Base-by-base conservation (phyloP, 768 basidiomycete genomes). In the Pisolithus tinctorius region DNA sequence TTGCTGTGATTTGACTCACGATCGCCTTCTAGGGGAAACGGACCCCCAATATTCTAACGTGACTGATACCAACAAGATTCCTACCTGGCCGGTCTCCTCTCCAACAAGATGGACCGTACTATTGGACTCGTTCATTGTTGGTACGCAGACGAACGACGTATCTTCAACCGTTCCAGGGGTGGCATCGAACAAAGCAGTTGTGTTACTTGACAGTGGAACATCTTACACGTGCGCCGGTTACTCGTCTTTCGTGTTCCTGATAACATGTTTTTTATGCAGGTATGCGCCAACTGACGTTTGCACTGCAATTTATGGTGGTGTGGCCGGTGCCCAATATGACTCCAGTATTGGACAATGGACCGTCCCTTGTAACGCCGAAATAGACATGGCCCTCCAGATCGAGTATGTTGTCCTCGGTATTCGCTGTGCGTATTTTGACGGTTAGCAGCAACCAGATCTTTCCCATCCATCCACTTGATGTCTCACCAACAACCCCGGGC, bases 361-460 rank as follows among this genome's bases (percentile, higher is more conserved):
- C 14, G 78, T 92, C 16, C 91, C 91, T 25, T 93, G 90, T 62
- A 67, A 75, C 48, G 70, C 72, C 39, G 88, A 92, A 64, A 77
- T 93, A 46, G 81, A 90, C 55, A 78, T 91, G 65, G 87, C 88
- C 1, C 67, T 93, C 42, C 88, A 89, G 65, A 78, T 93, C 51
- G 80, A 74, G 88, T 91, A 57, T 55, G 80, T 71, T 42, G 13
- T 42, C 50, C 47, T 54, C 45, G 54, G 49, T 42, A 42, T 47
- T 48, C 49, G 42, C 13, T 27, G 13, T 48, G 17, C 43, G 29
- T 47, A 52, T 42, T 4, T 44, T 64, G 48, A 68, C 36, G 48
- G 31, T 45, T 30, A 50, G 29, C 56, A 89, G 89, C 44, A 78
- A 83, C n/a, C 77, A 82, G 62, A 71, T 87, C 13, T 88, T 81